Evolutionary conservation across 1,139 yeast species (phyloP).

Genomic region (Taiozyma onychis): DNA sequence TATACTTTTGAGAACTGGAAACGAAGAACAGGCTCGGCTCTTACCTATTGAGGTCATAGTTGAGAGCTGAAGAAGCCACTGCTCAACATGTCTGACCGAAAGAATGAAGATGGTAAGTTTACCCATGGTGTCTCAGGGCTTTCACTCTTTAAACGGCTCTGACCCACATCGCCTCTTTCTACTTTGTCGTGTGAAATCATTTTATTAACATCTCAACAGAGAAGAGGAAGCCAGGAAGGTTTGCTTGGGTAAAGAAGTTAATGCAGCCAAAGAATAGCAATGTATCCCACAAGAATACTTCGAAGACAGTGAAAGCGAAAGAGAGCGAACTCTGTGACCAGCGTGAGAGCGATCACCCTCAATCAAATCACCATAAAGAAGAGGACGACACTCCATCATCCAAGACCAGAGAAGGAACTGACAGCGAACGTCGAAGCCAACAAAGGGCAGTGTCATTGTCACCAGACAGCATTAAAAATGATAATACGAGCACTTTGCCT

Average conservation of each 20-base stretch:
- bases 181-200: not conserved
- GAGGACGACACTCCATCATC: not conserved
- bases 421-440: not conserved
- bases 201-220: not conserved
- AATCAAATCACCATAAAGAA: not conserved
- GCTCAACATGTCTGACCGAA: not conserved
- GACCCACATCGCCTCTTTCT: not conserved
- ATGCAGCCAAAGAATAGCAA: constrained; percentile 10
- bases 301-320: not conserved
- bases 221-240: constrained; percentile 10
- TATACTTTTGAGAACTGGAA: not conserved
- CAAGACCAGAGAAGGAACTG: not conserved
- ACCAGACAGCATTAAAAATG: constrained; percentile 20
- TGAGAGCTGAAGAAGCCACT: not conserved
- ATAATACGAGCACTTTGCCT: constrained; percentile 46
- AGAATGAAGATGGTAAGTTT: not conserved
- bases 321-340: not conserved
- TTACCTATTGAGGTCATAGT: too few species aligned
- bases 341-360: not conserved
- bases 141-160: not conserved
- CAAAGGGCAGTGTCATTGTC: constrained; percentile 8
- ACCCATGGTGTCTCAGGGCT: not conserved
- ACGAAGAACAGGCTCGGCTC: too few species aligned
- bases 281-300: not conserved
- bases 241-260: constrained; percentile 16